phyloP scores from a whole-genome alignment of 73 alveolate species.

The Tetrahymena malaccensis region DNA sequence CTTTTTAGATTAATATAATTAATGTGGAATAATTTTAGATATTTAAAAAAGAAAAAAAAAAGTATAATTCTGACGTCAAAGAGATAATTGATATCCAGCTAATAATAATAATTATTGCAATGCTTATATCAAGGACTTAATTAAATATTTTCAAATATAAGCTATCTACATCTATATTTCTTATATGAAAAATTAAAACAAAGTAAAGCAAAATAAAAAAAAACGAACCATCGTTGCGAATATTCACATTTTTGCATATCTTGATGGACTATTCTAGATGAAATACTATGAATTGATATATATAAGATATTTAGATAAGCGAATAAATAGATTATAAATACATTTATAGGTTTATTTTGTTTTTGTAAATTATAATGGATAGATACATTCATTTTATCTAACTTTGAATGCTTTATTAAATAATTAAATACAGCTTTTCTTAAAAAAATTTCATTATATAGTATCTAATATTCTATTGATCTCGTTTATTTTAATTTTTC shows the following conservation, averaged over 20 bases:
- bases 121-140: neutral
- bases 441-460: neutral
- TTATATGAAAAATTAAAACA: neutral
- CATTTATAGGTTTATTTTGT: neutral
- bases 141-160: too few relatives aligned
- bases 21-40: neutral
- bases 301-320: neutral
- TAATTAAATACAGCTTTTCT: neutral
- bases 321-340: neutral
- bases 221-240: neutral
- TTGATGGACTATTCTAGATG: neutral
- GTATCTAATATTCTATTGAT: neutral
- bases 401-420: neutral
- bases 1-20: neutral
- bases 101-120: neutral
- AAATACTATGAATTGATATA: neutral
- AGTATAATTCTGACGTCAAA: neutral
- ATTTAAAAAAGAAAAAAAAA: neutral
- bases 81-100: neutral
- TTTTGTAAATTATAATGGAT: neutral
- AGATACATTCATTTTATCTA: neutral
- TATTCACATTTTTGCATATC: neutral
- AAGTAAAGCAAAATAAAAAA: neutral
- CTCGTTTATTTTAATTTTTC: neutral
- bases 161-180: neutral